phyloP scores from a whole-genome alignment of 148 eudicot species.

The Heliamphora exappendiculata region DNA sequence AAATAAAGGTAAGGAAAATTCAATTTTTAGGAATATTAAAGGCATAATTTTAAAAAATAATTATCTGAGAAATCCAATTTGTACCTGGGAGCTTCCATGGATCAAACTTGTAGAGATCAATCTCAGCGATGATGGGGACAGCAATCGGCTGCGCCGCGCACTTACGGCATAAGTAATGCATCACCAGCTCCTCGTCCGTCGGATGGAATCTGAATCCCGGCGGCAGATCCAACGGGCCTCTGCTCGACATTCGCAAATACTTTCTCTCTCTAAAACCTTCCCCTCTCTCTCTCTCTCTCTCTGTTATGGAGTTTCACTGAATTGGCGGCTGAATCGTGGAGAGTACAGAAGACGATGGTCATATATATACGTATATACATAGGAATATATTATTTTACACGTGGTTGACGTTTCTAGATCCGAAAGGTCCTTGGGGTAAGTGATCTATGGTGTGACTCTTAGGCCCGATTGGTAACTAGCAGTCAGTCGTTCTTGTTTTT shows the following conservation, averaged over 20 bases:
- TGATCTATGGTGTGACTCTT: too few relatives aligned
- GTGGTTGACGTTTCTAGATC: background rate
- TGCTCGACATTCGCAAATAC: background rate
- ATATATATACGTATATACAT: background rate
- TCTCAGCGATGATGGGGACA: conserved; percentile 50
- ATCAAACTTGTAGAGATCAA: conserved; percentile 63
- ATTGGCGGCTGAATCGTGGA: background rate
- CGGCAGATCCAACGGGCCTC: conserved; percentile 27
- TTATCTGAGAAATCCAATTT: background rate
- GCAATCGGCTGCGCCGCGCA: conserved; percentile 41
- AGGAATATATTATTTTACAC: too few relatives aligned
- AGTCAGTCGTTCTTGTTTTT: too few relatives aligned
- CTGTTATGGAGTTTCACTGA: too few relatives aligned
- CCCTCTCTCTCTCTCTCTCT: background rate
- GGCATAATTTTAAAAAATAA: background rate
- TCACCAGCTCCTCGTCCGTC: conserved; percentile 59
- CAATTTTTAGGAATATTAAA: background rate
- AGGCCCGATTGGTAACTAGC: too few relatives aligned
- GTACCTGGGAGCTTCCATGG: conserved; percentile 66
- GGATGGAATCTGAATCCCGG: conserved; percentile 62
- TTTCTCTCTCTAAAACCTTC: background rate
- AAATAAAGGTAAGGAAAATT: background rate
- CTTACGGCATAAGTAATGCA: conserved; percentile 45
- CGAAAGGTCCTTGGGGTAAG: too few relatives aligned
- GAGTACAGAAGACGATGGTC: too few relatives aligned